Evolutionary conservation across 495 filamentous ascomycete species (phyloP).

Genomic region (Beverwykella pulmonaria): DNA sequence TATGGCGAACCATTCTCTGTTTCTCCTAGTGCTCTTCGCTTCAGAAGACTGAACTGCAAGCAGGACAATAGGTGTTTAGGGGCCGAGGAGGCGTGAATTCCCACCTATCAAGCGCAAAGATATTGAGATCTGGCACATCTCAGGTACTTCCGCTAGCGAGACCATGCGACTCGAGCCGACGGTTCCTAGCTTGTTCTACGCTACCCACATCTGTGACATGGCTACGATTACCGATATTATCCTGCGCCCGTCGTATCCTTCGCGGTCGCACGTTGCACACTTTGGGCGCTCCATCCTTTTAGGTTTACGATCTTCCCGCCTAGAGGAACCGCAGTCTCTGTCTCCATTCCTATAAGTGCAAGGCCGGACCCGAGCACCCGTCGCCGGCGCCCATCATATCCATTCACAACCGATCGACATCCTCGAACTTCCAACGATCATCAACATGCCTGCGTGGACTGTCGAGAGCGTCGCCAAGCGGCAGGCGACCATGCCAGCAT

Average conservation of each 20-base stretch:
- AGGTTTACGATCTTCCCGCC: constrained; percentile 8
- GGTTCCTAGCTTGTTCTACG: constrained; percentile 3
- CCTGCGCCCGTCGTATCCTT: neutral
- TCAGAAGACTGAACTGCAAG: neutral
- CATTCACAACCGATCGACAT: constrained; percentile 21
- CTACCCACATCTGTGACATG: constrained; percentile 22
- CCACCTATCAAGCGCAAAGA: neutral
- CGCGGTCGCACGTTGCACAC: neutral
- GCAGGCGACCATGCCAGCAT: constrained; percentile 16
- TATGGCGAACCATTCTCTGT: neutral
- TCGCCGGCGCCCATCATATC: neutral
- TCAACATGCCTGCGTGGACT: constrained; percentile 23
- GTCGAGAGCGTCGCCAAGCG: constrained; percentile 19
- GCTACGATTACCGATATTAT: constrained; percentile 1
- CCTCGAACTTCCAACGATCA: neutral
- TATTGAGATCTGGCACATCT: neutral
- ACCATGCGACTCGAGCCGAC: neutral
- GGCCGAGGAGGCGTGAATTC: neutral
- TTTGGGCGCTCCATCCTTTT: neutral
- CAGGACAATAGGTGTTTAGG: neutral
- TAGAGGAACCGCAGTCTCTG: neutral
- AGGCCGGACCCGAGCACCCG: constrained; percentile 3
- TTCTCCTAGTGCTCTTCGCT: neutral
- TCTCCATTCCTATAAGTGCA: constrained; percentile 21
- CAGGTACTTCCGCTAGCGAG: neutral